phyloP scores from a whole-genome alignment of 495 filamentous ascomycete species.

The Hypoxylon lenormandii region DNA sequence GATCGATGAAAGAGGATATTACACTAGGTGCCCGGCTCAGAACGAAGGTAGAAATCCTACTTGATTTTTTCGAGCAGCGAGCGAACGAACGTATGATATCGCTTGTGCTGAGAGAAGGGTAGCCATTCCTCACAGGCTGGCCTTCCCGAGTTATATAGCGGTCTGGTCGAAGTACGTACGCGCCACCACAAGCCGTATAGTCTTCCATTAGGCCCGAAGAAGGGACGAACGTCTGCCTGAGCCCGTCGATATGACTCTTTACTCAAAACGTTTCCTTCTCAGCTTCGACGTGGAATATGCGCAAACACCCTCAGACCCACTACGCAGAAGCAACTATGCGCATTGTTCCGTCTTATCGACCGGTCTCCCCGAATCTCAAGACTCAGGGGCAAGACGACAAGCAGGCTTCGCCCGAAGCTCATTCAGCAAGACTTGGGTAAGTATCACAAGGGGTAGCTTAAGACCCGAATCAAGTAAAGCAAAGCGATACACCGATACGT shows the following conservation, averaged over 20 bases:
- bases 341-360: conserved; percentile 16
- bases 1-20: neutral
- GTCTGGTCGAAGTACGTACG: neutral
- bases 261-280: neutral
- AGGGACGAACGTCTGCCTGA: conserved; percentile 20
- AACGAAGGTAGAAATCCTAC: neutral
- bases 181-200: neutral
- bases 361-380: conserved; percentile 5
- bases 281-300: neutral
- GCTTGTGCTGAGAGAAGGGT: too few species aligned
- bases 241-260: conserved; percentile 9
- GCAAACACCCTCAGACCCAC: conserved; percentile 9
- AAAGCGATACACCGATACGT: conserved; percentile 27
- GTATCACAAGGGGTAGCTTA: neutral
- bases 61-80: too few species aligned
- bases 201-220: conserved; percentile 3
- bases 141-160: neutral
- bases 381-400: neutral
- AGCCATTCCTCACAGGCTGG: too few species aligned
- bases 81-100: too few species aligned
- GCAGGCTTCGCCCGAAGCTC: neutral
- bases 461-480: conserved; percentile 3
- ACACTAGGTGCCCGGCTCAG: neutral
- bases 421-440: neutral
- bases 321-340: conserved; percentile 17